phyloP scores from a whole-genome alignment of 106 monocot species.

The Apostasia ramifera region DNA sequence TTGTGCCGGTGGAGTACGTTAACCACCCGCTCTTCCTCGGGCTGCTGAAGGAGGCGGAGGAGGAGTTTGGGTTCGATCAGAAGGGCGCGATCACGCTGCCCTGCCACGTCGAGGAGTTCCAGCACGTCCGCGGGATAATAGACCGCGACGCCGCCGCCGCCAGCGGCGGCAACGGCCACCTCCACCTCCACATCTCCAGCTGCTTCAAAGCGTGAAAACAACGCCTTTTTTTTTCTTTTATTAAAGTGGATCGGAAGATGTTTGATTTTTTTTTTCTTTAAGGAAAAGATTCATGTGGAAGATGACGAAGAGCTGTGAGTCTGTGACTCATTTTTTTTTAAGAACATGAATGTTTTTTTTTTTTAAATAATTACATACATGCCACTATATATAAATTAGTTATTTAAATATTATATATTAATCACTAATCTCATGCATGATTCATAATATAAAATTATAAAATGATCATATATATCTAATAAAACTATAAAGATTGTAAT shows the following conservation, averaged over 20 bases:
- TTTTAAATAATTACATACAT: not conserved
- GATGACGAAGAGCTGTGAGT: not conserved
- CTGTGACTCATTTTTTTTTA: not conserved
- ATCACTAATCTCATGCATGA: not conserved
- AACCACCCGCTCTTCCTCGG: conserved; percentile 38
- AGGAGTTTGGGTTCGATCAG: conserved; percentile 45
- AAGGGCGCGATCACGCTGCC: conserved; percentile 38
- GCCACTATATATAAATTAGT: not conserved
- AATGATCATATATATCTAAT: too few species aligned
- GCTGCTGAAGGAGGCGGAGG: conserved; percentile 44
- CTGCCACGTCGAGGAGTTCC: conserved; percentile 37
- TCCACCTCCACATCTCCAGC: not conserved
- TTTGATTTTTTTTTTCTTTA: not conserved
- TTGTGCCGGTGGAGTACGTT: conserved; percentile 41
- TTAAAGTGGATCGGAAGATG: not conserved
- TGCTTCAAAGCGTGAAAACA: not conserved
- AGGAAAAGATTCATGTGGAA: not conserved
- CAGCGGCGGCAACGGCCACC: not conserved
- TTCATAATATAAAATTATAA: not conserved
- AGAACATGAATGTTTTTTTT: not conserved
- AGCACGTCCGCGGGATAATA: conserved; percentile 23
- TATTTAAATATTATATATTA: not conserved
- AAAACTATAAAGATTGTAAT: too few species aligned
- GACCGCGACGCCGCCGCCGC: conserved; percentile 6
- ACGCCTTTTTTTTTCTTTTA: not conserved